Percentiles rank a stretch among this genome's conserved stretches.
These are phyloP conservation scores for Hymenoscyphus albidus DNA, from an alignment of 2,329 filamentous ascomycete species.

Conservation along the genomic window DNA sequence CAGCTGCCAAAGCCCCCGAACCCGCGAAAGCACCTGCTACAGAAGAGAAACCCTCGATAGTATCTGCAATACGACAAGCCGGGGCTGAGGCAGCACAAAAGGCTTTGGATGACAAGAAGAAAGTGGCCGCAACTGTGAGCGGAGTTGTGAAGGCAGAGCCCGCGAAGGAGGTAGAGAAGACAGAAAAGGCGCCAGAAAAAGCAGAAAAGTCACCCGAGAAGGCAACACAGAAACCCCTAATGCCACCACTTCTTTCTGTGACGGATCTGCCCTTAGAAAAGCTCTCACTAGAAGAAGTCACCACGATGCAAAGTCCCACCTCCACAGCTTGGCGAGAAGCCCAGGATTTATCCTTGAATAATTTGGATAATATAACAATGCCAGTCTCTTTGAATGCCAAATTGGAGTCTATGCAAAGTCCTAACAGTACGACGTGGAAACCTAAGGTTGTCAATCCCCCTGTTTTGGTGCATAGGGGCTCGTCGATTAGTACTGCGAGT, in stretches of 20 bases:
- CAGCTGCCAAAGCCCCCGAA: conserved; percentile 16
- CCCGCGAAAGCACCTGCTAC: conserved; percentile 15
- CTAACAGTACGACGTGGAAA: conserved; percentile 33
- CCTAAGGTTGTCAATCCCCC: conserved; percentile 21
- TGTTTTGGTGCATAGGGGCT: conserved; percentile 25
- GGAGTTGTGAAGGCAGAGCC: conserved; percentile 18
- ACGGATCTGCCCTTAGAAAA: conserved; percentile 8
- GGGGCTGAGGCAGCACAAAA: conserved; percentile 64
- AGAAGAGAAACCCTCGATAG: conserved; percentile 31
- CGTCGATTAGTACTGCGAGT: conserved; percentile 20
- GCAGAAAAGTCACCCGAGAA: conserved; percentile 8
- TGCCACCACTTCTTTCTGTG: conserved; percentile 17
- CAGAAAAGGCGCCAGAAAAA: background rate
- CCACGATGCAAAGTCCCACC: conserved; percentile 29
- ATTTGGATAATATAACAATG: too few species aligned
- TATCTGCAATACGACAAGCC: conserved; percentile 49
- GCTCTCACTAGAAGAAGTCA: conserved; percentile 13
- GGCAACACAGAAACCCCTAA: conserved; percentile 12
- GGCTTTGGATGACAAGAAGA: conserved; percentile 56
- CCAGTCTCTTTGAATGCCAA: conserved; percentile 1
- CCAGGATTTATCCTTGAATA: background rate
- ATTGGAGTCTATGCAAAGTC: conserved; percentile 27
- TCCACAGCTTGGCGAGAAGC: conserved; percentile 29
- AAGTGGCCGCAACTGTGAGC: conserved; percentile 18
- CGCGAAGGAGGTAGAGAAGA: conserved; percentile 15